Base-by-base conservation (phyloP, 805 yeast species). In the Ogataea glucozyma region DNA sequence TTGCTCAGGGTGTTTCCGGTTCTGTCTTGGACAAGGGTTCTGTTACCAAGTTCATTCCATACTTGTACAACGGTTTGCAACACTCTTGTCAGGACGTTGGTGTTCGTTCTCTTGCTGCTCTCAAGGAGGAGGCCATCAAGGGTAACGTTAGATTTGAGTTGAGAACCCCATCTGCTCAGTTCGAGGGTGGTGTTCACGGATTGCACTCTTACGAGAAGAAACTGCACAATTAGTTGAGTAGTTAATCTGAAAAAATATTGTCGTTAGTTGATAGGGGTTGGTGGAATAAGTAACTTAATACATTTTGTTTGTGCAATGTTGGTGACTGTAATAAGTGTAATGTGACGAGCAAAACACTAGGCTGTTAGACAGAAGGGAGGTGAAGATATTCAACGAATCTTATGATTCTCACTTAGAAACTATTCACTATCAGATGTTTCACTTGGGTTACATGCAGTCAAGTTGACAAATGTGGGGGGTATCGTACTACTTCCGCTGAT, bases 81-180 rank as follows among this genome's bases (percentile, higher is more conserved):
- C 99, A 93, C 70, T 91, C 99, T 64, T 86, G 95, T 69, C 99
- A 93, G 78, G 99, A 93, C 68, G 88, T 93, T 68, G 99, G 99
- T 71, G 85, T 85, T 52, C 59, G 64, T 58, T 82, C 93, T 35
- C 65, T 86, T 54, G 64, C 55, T 13, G 81, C 70, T 31, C 79
- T 93, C 67, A 84, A 84, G 63, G 69, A 69, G 46, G 67, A 74
- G 35, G 91, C 87, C 48, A 73, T 72, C 58, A 51, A 58, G 43
- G 95, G 95, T 56, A 72, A 70, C 23, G 83, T 89, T 51, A 83
- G 99, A 74, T 93, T 93, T 64, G 99, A 93, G 75, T 83, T 85
- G 71, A 88, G 99, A 81, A 90, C 98, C 56, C 96, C 98, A 38
- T 87, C 97, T 62, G 97, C 99, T 52, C 99, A 93, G 78, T 77